Evolutionary conservation across 1,284 basidiomycete species (phyloP), one percentile per base, ranked within the genome.

Genomic region (Coriolopsis trogii): DNA sequence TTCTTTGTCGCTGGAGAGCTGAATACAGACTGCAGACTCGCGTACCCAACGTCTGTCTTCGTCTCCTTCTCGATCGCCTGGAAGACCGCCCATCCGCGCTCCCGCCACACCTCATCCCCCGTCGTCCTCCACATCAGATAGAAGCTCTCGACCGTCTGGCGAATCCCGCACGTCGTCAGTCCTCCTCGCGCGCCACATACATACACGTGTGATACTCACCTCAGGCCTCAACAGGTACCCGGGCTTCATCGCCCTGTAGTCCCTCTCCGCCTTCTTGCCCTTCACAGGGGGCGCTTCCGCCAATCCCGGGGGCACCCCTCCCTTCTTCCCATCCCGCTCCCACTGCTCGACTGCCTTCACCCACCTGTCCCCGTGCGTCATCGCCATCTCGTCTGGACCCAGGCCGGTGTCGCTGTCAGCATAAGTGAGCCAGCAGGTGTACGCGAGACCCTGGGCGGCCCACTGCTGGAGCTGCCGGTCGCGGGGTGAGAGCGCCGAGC

Each of bases 1-100:
- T 68, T 68, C 51, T 73, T 56, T 29, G 52, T 41, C 16, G 74
- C 64, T 9, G 69, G 67, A 1, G 62, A 51, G n/a, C 58, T 44
- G 42, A 84, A 74, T 13, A 88, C 78, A 50, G 74, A 69, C 54
- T 67, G 46, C 46, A 91, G 64, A 51, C 76, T 80, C 21, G 87
- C 75, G 63, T 89, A 85, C 43, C 87, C 84, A 42, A 69, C 73
- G 18, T 68, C 60, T n/a, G 78, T 80, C 67, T 76, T 75, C 34
- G 84, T 66, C 56, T 80, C 70, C 55, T 73, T 76, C 66, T 89
- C 79, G 43, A 93, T 82, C 1, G 87, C 80, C 60, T 83, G 70
- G 65, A 91, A 93, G 26, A 93, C 81, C 41, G 67, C 71, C 89
- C 89, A 93, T 1, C 90, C 91, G 49, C 85, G 79, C 53, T 92